Evolutionary conservation across 148 eudicot species (phyloP).

Genomic region (Bassia scoparia): DNA sequence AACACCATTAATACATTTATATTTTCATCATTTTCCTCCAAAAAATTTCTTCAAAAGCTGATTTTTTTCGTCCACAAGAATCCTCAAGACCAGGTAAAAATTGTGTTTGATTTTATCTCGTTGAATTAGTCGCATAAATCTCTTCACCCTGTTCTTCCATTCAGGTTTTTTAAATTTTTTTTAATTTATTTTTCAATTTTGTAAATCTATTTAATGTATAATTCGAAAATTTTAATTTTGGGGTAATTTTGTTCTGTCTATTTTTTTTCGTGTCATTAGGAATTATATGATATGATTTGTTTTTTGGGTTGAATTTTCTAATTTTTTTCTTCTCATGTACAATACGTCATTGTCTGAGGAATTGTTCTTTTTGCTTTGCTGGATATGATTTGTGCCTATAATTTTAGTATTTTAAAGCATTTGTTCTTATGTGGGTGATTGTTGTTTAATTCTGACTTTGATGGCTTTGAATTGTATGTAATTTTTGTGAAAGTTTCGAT

Average conservation of each 20-base stretch:
- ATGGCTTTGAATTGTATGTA: background rate
- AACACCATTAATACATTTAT: too few species aligned
- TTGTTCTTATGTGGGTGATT: slow-evolving; percentile 14
- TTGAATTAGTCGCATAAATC: background rate
- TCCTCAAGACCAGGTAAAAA: slow-evolving; percentile 11
- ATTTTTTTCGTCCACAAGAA: slow-evolving; percentile 27
- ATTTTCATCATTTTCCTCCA: background rate
- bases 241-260: background rate
- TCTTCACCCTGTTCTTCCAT: slow-evolving; percentile 20
- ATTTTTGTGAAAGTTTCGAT: slow-evolving; percentile 9
- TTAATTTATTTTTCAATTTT: background rate
- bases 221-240: background rate
- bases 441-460: background rate
- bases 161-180: slow-evolving; percentile 16
- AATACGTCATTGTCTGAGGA: slow-evolving; percentile 15
- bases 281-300: background rate
- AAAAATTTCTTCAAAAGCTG: background rate
- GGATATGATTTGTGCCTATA: slow-evolving; percentile 13
- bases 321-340: background rate
- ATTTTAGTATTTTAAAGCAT: slow-evolving; percentile 8
- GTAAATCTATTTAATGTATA: too few species aligned
- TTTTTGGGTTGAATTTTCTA: background rate
- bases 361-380: slow-evolving; percentile 3
- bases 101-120: slow-evolving; percentile 4
- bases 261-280: background rate